Evolutionary conservation across 176 grass and related monocot genomes (phyloP), one percentile per base, ranked within the genome.

Genomic region (Oryza punctata): DNA sequence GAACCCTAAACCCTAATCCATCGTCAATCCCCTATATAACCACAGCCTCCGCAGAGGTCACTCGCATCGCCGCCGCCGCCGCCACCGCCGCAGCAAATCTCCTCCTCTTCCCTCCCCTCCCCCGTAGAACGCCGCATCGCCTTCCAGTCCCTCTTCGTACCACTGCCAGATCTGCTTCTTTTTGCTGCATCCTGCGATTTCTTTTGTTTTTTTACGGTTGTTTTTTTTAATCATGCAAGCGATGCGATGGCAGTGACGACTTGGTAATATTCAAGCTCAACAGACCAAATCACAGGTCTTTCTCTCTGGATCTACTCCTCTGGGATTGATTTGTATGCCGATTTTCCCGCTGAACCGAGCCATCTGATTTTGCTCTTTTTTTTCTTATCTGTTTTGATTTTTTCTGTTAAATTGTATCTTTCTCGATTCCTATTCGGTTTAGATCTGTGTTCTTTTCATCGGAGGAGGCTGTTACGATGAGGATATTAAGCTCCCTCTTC

Each of bases 401-500:
- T 15, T 81, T 57, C 16, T 33, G 2, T 28, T 41, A 0, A 7
- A 80, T 1, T 27, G 2, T 23, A 3, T 1, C 4, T n/a, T 52
- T 23, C 5, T 1, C 0, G 1, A 8, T 52, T 15, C 1, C 40
- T 28, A 40, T 37, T 26, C 25, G 1, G 0, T 16, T 15, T 19
- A 14, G 0, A 35, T 87, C 19, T 32, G 1, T 10, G 3, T 63
- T 1, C 25, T 0, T 0, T 3, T 6, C 14, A 72, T 50, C 15
- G 83, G 76, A 65, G 79, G 78, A 70, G 38, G n/a, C 60, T 69
- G 29, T 83, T 90, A 73, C 93, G 25, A 95, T 98, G 91, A 95
- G 85, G 96, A 98, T 73, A 93, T 23, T 47, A 90, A 95, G 96
- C 96, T 98, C 93, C 96, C 96, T 98, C 96, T 98, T 88, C 96